Evolutionary conservation across 73 alveolate genomes (phyloP).

Genomic region (Uronychia setigera): DNA sequence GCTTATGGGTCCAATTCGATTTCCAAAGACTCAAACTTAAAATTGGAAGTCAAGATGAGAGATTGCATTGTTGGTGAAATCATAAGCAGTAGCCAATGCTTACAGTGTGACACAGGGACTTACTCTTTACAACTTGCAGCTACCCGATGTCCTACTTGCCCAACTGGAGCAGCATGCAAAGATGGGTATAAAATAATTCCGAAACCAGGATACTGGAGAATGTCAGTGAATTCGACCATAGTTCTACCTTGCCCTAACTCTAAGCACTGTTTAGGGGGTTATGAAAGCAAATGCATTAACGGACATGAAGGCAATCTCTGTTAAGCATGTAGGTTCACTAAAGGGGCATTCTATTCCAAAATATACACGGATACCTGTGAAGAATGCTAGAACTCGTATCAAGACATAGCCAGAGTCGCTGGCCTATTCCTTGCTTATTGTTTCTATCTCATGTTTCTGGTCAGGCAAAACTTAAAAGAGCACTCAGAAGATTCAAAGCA

Average conservation of each 20-base stretch:
- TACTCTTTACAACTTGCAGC: slow-evolving; percentile 18
- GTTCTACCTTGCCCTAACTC: slow-evolving; percentile 43
- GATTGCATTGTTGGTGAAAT: slow-evolving; percentile 42
- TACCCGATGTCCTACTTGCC: slow-evolving; percentile 42
- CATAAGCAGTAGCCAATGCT: slow-evolving; percentile 33
- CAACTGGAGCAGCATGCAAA: slow-evolving; percentile 46
- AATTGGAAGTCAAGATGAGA: background rate
- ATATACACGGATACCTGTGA: background rate
- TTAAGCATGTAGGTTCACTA: background rate
- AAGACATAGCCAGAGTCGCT: background rate
- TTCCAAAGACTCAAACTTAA: background rate
- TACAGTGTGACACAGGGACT: slow-evolving; percentile 44
- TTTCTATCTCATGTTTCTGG: background rate
- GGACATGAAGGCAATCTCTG: background rate
- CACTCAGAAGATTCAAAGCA: background rate
- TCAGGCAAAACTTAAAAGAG: background rate
- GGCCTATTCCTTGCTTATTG: background rate
- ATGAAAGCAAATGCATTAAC: background rate
- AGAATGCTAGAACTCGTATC: background rate
- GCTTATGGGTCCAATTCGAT: background rate
- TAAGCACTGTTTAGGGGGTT: slow-evolving; percentile 49
- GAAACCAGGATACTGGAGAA: slow-evolving; percentile 62
- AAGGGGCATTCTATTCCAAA: background rate
- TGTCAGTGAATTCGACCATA: slow-evolving; percentile 2
- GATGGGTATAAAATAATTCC: slow-evolving; percentile 33